phyloP scores from a whole-genome alignment of 768 basidiomycete species.

The Sarcomyxa edulis region DNA sequence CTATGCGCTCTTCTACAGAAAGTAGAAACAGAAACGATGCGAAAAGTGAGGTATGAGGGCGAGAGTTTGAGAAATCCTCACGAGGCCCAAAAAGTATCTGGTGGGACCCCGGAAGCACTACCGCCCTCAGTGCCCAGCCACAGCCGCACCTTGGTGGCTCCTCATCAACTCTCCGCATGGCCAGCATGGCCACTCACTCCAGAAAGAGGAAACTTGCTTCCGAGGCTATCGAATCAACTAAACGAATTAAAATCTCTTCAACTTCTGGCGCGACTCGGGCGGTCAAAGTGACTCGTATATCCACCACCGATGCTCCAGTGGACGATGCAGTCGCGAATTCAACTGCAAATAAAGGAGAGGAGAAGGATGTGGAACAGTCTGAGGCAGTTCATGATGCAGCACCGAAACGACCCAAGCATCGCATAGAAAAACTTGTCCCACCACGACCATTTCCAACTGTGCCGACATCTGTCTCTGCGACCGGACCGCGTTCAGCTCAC shows the following conservation, averaged over 20 bases:
- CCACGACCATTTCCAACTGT: slow-evolving; percentile 75
- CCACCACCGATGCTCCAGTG: background rate
- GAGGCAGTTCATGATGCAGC: background rate
- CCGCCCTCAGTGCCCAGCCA: too few relatives aligned
- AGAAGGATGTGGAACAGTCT: too few relatives aligned
- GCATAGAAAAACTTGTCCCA: slow-evolving; percentile 64
- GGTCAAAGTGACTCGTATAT: slow-evolving; percentile 8
- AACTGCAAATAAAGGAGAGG: slow-evolving; percentile 2
- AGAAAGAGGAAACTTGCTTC: slow-evolving; percentile 37
- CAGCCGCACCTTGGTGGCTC: too few relatives aligned
- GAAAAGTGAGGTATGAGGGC: too few relatives aligned
- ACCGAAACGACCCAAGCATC: slow-evolving; percentile 19
- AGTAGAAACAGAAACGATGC: too few relatives aligned
- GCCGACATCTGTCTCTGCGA: slow-evolving; percentile 67
- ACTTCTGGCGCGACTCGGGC: slow-evolving; percentile 7
- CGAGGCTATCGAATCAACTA: slow-evolving; percentile 14
- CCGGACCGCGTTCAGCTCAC: slow-evolving; percentile 75
- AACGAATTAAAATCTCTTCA: slow-evolving; percentile 27
- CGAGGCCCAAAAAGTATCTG: too few relatives aligned
- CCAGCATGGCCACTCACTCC: too few relatives aligned
- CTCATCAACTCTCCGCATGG: too few relatives aligned
- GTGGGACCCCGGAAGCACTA: too few relatives aligned
- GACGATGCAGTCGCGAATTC: background rate
- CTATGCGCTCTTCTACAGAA: too few relatives aligned
- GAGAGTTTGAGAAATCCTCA: too few relatives aligned